Evolutionary conservation across 2,329 filamentous ascomycete species (phyloP).

Genomic region (Diplodia seriata): DNA sequence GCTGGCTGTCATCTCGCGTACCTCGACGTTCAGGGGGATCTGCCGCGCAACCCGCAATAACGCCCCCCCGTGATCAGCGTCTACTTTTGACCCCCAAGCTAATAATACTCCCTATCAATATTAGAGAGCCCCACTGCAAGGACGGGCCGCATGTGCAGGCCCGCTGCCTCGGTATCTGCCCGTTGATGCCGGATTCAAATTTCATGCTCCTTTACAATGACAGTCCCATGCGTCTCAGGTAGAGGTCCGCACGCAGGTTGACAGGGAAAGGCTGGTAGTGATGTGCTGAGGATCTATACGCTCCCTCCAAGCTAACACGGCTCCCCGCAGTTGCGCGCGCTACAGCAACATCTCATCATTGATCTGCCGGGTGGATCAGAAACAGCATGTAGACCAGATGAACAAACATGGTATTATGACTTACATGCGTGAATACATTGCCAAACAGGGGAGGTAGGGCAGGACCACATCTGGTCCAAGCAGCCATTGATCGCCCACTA

Average conservation of each 20-base stretch:
- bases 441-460: not conserved
- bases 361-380: not conserved
- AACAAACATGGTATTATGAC: not conserved
- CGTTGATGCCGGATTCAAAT: not conserved
- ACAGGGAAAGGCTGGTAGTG: not conserved
- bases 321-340: not conserved
- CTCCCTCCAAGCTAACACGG: not conserved
- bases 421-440: not conserved
- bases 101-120: slow-evolving; percentile 12
- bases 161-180: not conserved
- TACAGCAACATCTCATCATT: not conserved
- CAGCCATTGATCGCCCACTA: not conserved
- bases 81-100: slow-evolving; percentile 14
- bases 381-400: not conserved
- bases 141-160: not conserved
- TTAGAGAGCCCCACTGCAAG: not conserved
- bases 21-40: slow-evolving; percentile 21
- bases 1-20: slow-evolving; percentile 6
- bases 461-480: not conserved
- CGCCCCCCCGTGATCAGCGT: slow-evolving; percentile 1
- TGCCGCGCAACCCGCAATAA: slow-evolving; percentile 14
- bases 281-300: too few relatives aligned
- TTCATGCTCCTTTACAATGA: slow-evolving; percentile 3
- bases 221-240: not conserved
- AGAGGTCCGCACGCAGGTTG: not conserved